phyloP scores from a whole-genome alignment of 148 eudicot genomes.

The Beta vulgaris region DNA sequence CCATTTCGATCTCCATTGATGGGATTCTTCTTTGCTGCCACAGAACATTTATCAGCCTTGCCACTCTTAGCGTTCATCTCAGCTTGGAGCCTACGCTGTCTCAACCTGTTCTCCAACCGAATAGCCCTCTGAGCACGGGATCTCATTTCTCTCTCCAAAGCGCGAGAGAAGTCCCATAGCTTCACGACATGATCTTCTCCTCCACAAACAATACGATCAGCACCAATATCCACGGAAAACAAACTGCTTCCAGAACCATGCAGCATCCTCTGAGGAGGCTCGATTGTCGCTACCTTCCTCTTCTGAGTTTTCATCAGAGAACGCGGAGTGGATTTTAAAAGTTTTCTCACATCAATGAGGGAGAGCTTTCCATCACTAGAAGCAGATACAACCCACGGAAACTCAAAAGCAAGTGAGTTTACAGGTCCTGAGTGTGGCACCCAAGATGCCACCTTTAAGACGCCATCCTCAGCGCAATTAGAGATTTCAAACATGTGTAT shows the following conservation, averaged over 20 bases:
- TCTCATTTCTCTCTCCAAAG: conserved; percentile 70
- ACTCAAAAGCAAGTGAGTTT: conserved; percentile 86
- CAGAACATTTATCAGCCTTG: conserved; percentile 58
- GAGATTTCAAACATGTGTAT: conserved; percentile 83
- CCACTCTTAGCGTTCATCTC: conserved; percentile 59
- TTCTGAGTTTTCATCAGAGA: conserved; percentile 33
- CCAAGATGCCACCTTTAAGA: conserved; percentile 69
- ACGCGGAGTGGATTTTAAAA: conserved; percentile 48
- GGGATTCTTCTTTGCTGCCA: conserved; percentile 71
- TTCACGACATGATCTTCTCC: conserved; percentile 83
- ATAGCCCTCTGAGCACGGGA: conserved; percentile 53
- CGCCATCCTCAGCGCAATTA: conserved; percentile 22
- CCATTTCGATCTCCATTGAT: conserved; percentile 58
- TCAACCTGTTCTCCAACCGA: conserved; percentile 81
- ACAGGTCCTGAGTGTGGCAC: conserved; percentile 77
- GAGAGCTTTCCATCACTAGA: conserved; percentile 82
- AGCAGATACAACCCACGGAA: conserved; percentile 97
- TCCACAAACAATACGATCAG: conserved; percentile 84
- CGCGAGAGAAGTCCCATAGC: conserved; percentile 91
- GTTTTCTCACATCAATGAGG: conserved; percentile 80
- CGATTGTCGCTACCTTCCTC: conserved; percentile 37
- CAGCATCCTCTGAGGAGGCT: conserved; percentile 94
- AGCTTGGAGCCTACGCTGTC: conserved; percentile 69
- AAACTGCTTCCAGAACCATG: conserved; percentile 77
- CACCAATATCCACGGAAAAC: conserved; percentile 72